phyloP scores from a whole-genome alignment of 108 stramenopile species.

The Nitzschia inconspicua region DNA sequence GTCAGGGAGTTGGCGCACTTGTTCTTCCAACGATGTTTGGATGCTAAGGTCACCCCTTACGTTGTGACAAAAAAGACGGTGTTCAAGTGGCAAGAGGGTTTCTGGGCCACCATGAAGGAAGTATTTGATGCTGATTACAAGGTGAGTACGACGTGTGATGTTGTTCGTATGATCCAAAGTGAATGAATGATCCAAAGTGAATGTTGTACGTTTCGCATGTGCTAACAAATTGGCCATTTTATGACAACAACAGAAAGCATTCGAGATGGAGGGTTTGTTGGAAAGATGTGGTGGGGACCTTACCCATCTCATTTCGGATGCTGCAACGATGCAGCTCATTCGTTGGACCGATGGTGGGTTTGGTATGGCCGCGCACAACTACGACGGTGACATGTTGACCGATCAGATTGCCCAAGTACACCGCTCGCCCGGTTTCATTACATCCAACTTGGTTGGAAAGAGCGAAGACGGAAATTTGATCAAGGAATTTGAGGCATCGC shows the following conservation, averaged over 20 bases:
- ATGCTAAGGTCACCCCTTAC: slow-evolving; percentile 90
- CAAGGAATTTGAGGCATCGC: slow-evolving; percentile 95
- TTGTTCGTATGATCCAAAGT: neutral
- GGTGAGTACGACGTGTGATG: slow-evolving; percentile 7
- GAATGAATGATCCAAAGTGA: neutral
- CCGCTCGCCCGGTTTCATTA: slow-evolving; percentile 97
- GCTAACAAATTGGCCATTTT: neutral
- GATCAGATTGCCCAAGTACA: slow-evolving; percentile 98
- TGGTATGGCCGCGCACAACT: slow-evolving; percentile 98
- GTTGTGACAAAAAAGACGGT: slow-evolving; percentile 99
- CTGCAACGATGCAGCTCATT: slow-evolving; percentile 97
- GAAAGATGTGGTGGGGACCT: slow-evolving; percentile 88
- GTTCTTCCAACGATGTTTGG: slow-evolving; percentile 91
- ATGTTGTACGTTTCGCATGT: too few species aligned
- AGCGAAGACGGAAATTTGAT: slow-evolving; percentile 88
- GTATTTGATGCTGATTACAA: slow-evolving; percentile 93
- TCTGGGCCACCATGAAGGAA: slow-evolving; percentile 92
- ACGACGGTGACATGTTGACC: slow-evolving; percentile 92
- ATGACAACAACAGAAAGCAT: neutral
- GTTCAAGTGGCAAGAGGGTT: slow-evolving; percentile 99
- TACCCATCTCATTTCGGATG: slow-evolving; percentile 94
- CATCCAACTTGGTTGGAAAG: slow-evolving; percentile 92
- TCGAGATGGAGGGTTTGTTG: slow-evolving; percentile 70
- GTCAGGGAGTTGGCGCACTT: slow-evolving; percentile 88
- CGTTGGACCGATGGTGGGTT: slow-evolving; percentile 98